A percentile compares a stretch with the other conserved stretches of the same genome.
Evolutionary conservation across 495 filamentous ascomycete genomes (phyloP).

Genomic region (Neurospora sp.): DNA sequence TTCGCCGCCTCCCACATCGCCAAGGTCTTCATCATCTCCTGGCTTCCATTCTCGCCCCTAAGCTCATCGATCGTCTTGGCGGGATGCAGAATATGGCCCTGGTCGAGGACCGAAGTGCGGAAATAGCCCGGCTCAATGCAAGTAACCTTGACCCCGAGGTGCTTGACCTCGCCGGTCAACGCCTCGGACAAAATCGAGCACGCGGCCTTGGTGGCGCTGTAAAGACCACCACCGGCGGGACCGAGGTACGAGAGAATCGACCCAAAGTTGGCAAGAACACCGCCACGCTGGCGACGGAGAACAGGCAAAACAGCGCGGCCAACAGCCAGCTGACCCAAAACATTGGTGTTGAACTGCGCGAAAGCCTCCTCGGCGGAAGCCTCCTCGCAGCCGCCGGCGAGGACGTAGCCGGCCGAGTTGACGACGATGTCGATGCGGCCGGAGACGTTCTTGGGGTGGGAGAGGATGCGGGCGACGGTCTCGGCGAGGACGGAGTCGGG

Average conservation of each 20-base stretch:
- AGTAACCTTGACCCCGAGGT: conserved; percentile 36
- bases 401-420: conserved; percentile 39
- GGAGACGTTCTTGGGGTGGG: conserved; percentile 11
- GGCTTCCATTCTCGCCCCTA: background rate
- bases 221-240: conserved; percentile 29
- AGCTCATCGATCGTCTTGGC: background rate
- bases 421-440: conserved; percentile 40
- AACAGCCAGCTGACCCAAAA: conserved; percentile 34
- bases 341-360: conserved; percentile 33
- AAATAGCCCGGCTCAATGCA: conserved; percentile 44
- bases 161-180: conserved; percentile 31
- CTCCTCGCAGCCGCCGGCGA: conserved; percentile 37
- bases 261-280: no score
- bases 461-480: conserved; percentile 9
- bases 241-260: conserved; percentile 21
- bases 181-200: conserved; percentile 25
- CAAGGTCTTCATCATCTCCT: background rate
- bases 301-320: conserved; percentile 38
- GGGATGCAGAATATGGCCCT: background rate
- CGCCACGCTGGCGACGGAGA: conserved; percentile 27
- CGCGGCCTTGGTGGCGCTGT: conserved; percentile 45
- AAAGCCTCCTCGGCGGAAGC: conserved; percentile 2
- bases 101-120: conserved; percentile 34
- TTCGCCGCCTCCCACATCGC: background rate
- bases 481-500: conserved; percentile 19